phyloP scores from a whole-genome alignment of 768 basidiomycete species.

The Plicaturopsis crispa region DNA sequence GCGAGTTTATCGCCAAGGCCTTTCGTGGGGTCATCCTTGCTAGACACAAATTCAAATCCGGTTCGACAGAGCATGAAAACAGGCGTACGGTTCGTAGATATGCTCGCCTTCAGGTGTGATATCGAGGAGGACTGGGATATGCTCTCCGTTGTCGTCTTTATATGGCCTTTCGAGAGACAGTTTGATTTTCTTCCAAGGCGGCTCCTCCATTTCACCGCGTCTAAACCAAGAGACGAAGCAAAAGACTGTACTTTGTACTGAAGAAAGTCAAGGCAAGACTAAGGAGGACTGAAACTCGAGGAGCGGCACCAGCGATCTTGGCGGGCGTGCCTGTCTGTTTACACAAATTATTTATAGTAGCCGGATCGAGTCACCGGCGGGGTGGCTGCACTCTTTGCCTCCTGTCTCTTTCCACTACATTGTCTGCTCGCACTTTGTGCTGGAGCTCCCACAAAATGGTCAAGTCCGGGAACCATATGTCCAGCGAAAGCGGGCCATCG shows the following conservation, averaged over 20 bases:
- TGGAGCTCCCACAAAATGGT: too few species aligned
- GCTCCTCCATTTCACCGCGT: slow-evolving; percentile 20
- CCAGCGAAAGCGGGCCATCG: slow-evolving; percentile 25
- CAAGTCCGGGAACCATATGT: too few species aligned
- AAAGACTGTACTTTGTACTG: background rate
- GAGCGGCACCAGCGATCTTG: too few species aligned
- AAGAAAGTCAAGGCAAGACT: too few species aligned
- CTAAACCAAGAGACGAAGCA: background rate
- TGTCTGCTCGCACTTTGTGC: too few species aligned
- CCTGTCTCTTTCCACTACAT: too few species aligned
- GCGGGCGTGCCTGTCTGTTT: too few species aligned
- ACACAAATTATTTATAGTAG: too few species aligned
- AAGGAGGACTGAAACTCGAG: too few species aligned
- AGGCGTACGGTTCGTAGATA: slow-evolving; percentile 63
- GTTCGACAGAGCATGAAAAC: slow-evolving; percentile 5
- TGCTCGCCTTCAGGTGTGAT: slow-evolving; percentile 64
- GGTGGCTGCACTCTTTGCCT: too few species aligned
- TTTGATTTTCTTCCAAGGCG: slow-evolving; percentile 50
- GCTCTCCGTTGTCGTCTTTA: slow-evolving; percentile 66
- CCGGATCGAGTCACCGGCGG: too few species aligned
- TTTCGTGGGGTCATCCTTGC: slow-evolving; percentile 49
- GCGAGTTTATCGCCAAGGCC: slow-evolving; percentile 58
- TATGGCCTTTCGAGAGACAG: slow-evolving; percentile 75
- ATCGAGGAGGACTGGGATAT: slow-evolving; percentile 56
- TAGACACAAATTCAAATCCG: slow-evolving; percentile 16